Percentiles rank a stretch among this genome's conserved stretches.
Conservation (phyloP, 768 basidiomycete species). For the Phylloporus rhodoxanthus region DNA sequence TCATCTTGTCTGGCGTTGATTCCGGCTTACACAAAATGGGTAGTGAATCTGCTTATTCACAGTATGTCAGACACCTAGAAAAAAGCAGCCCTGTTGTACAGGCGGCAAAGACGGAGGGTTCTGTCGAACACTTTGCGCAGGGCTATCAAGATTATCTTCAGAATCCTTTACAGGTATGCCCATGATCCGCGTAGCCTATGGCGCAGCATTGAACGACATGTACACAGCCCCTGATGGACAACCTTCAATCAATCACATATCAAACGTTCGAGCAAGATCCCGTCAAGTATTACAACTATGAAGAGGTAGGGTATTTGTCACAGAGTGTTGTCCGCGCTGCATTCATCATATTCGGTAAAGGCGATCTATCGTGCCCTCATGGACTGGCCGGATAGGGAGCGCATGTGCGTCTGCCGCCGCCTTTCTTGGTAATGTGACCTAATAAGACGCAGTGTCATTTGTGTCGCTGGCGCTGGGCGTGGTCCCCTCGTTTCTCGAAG, state of each 20-base stretch:
- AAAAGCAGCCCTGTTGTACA: conserved; percentile 65
- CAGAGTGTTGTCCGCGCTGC: conserved; percentile 7
- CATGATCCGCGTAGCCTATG: conserved; percentile 1
- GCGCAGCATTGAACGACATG: conserved; percentile 4
- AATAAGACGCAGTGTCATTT: conserved; percentile 56
- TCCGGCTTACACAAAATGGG: conserved; percentile 67
- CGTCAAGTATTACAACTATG: conserved; percentile 92
- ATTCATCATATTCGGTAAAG: conserved; percentile 33
- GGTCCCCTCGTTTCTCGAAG: conserved; percentile 88
- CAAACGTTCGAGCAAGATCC: conserved; percentile 98
- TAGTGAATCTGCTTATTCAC: conserved; percentile 80
- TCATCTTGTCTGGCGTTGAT: conserved; percentile 72
- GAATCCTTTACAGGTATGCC: conserved; percentile 79
- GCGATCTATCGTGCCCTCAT: conserved; percentile 76
- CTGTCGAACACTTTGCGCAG: conserved; percentile 84
- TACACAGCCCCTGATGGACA: conserved; percentile 89
- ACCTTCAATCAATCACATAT: conserved; percentile 91
- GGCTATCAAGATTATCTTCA: conserved; percentile 96
- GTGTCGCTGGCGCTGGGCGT: conserved; percentile 91
- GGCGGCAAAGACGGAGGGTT: conserved; percentile 59
- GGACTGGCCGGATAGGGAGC: conserved; percentile 56
- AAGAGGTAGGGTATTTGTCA: conserved; percentile 50
- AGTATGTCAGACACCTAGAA: conserved; percentile 82
- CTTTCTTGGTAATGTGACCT: conserved; percentile 13
- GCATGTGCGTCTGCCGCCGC: conserved; percentile 49